Conservation (phyloP, 768 basidiomycete species). For the Suillus tomentosus region DNA sequence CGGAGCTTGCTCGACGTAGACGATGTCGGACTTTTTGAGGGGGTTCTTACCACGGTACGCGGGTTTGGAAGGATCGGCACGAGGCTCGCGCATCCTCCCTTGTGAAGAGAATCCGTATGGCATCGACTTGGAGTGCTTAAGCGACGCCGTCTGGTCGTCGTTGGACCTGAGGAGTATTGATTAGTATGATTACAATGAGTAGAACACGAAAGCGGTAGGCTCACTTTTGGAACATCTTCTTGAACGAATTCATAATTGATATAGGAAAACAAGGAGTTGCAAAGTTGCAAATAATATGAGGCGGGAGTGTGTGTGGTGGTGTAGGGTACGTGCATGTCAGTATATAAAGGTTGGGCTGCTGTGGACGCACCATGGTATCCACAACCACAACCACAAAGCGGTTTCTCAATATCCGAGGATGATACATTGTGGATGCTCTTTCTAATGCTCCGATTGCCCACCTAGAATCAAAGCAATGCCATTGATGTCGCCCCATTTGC, state of each 20-base stretch:
- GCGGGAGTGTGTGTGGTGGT: not conserved
- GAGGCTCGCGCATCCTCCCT: conserved; percentile 4
- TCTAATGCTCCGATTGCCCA: not conserved
- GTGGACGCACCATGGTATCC: conserved; percentile 1
- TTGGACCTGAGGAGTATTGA: conserved; percentile 8
- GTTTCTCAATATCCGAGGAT: not conserved
- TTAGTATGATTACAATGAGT: not conserved
- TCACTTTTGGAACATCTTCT: conserved; percentile 12
- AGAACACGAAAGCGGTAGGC: not conserved
- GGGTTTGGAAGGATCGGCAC: conserved; percentile 3
- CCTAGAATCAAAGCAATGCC: not conserved
- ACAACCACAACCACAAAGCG: not conserved
- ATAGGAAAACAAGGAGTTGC: not conserved
- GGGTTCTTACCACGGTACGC: conserved; percentile 17
- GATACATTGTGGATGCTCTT: not conserved
- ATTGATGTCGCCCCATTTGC: not conserved
- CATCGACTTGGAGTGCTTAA: conserved; percentile 19
- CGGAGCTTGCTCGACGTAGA: conserved; percentile 13
- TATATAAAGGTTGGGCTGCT: not conserved
- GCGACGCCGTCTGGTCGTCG: not conserved
- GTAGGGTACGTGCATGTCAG: not conserved
- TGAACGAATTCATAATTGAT: not conserved
- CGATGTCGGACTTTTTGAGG: conserved; percentile 14
- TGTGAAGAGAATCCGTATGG: conserved; percentile 11
- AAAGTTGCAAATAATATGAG: not conserved